These are phyloP conservation scores for Trichoderma virens DNA, from an alignment of 495 filamentous ascomycete genomes.

Conservation along the genomic window DNA sequence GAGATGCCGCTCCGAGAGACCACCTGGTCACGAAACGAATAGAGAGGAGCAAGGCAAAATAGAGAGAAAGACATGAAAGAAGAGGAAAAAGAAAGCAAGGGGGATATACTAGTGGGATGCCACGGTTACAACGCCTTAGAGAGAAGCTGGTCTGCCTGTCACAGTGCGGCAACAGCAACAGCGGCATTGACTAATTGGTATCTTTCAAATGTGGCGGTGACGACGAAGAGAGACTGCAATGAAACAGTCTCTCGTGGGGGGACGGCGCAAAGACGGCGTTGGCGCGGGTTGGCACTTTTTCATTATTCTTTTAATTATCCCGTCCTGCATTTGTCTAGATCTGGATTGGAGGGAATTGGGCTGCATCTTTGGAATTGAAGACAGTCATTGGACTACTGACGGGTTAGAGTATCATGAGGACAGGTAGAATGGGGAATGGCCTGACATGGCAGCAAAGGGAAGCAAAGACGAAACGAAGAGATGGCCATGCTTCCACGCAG, in stretches of 20 bases:
- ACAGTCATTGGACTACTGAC: not conserved
- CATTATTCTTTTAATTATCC: not conserved
- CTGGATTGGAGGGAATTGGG: not conserved
- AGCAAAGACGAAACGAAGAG: not conserved
- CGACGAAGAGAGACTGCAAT: not conserved
- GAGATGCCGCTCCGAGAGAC: conserved; percentile 69
- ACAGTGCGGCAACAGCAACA: not conserved
- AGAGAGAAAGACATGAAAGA: not conserved
- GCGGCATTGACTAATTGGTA: not conserved
- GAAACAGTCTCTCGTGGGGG: not conserved
- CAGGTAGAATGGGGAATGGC: not conserved
- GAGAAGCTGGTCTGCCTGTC: not conserved
- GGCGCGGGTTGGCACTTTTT: conserved; percentile 1
- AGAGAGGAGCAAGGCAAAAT: not conserved
- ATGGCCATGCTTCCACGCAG: not conserved
- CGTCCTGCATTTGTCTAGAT: conserved; percentile 5
- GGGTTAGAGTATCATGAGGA: not conserved
- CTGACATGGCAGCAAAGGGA: not conserved
- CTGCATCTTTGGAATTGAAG: not conserved
- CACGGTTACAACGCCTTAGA: not conserved
- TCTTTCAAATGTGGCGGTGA: not conserved
- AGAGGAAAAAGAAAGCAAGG: not conserved
- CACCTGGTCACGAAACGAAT: conserved; percentile 60
- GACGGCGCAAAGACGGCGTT: not conserved
- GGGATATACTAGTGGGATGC: not conserved